These are phyloP conservation scores for Fusarium sp. DNA, from an alignment of 2,329 filamentous ascomycete species.

Conservation along the genomic window DNA sequence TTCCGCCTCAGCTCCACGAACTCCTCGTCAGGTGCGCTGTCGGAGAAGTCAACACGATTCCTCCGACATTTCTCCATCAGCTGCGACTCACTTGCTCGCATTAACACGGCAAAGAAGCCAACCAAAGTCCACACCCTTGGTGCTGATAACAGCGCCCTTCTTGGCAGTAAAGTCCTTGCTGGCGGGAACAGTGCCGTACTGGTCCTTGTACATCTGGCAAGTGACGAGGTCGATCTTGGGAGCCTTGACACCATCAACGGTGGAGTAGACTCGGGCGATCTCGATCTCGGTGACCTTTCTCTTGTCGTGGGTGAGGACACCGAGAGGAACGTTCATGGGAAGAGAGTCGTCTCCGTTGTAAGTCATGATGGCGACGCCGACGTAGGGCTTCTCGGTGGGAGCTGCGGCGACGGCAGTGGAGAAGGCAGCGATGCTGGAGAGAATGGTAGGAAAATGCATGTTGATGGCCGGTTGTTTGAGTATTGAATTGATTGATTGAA, in stretches of 20 bases:
- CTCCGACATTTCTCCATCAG: too few relatives aligned
- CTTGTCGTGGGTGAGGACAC: slow-evolving; percentile 12
- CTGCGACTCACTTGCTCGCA: background rate
- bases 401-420: background rate
- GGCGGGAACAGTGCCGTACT: slow-evolving; percentile 14
- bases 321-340: slow-evolving; percentile 24
- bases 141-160: slow-evolving; percentile 14
- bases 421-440: background rate
- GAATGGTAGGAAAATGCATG: background rate
- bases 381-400: background rate
- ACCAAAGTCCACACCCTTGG: slow-evolving; percentile 29
- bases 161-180: slow-evolving; percentile 19
- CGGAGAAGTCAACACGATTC: background rate
- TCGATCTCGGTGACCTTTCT: slow-evolving; percentile 18
- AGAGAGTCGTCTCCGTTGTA: slow-evolving; percentile 2
- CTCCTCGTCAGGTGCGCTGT: accelerated
- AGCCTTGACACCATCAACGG: background rate
- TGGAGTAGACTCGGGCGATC: slow-evolving; percentile 6
- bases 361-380: slow-evolving; percentile 17
- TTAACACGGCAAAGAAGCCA: slow-evolving; percentile 36
- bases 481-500: background rate
- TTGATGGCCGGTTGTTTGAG: background rate
- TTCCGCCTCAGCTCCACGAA: background rate
- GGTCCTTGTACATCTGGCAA: slow-evolving; percentile 35
- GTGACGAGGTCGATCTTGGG: slow-evolving; percentile 9